Percentiles rank a stretch among this genome's conserved stretches.
Conservation (phyloP, 768 basidiomycete genomes). For the Psilocybe cyanescens region DNA sequence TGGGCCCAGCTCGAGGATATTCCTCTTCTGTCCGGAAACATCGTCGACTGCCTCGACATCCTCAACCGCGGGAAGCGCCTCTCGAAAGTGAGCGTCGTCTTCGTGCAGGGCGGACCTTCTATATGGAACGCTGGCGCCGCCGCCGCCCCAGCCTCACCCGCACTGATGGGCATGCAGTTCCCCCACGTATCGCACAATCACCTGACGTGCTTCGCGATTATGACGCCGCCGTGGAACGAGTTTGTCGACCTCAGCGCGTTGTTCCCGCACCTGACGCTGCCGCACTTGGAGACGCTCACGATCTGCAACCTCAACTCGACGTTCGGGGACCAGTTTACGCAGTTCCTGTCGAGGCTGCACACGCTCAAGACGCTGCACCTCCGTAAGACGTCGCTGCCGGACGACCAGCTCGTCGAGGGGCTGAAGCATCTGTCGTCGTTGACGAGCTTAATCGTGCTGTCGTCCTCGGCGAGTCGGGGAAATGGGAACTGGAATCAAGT, state of each 20-base stretch:
- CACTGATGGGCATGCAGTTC: slow-evolving; percentile 12
- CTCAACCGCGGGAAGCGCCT: slow-evolving; percentile 30
- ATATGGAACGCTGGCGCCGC: slow-evolving; percentile 7
- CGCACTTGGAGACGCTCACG: slow-evolving; percentile 37
- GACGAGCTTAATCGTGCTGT: slow-evolving; percentile 37
- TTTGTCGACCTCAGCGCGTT: slow-evolving; percentile 36
- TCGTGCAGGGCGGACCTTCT: slow-evolving; percentile 26
- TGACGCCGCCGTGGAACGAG: slow-evolving; percentile 40
- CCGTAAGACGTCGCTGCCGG: slow-evolving; percentile 38
- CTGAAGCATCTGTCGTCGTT: slow-evolving; percentile 36
- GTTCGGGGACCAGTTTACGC: slow-evolving; percentile 33
- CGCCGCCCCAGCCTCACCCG: slow-evolving; percentile 15
- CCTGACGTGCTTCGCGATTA: slow-evolving; percentile 38
- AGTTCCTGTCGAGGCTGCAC: slow-evolving; percentile 36
- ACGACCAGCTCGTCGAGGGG: slow-evolving; percentile 36
- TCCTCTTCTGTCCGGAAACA: slow-evolving; percentile 34
- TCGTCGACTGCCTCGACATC: slow-evolving; percentile 34
- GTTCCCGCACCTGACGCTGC: slow-evolving; percentile 38
- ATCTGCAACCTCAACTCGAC: slow-evolving; percentile 42
- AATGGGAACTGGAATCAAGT: neutral
- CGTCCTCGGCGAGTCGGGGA: slow-evolving; percentile 15
- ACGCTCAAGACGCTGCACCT: slow-evolving; percentile 39
- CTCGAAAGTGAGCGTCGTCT: slow-evolving; percentile 31
- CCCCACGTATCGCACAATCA: slow-evolving; percentile 31
- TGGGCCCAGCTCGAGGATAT: slow-evolving; percentile 36